Evolutionary conservation across 345 rosid species (phyloP), one percentile per base, ranked within the genome.

Genomic region (Noccaea caerulescens): DNA sequence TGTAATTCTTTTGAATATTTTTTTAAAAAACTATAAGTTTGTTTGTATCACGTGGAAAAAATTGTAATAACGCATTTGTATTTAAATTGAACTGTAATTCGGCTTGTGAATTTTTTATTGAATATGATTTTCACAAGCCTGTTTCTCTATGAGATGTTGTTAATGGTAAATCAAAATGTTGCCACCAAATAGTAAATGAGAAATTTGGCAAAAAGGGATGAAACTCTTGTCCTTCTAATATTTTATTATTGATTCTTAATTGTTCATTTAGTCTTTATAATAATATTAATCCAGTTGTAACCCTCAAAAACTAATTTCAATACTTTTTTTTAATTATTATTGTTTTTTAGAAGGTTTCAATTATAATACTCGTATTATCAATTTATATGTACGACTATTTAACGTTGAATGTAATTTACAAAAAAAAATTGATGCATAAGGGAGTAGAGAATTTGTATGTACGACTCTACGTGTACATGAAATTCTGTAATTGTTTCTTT

Each of bases 351-450:
- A 16, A 16, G 18, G 18, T 16, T 16, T 16, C 1, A 16, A 16
- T 16, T 16, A 16, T 16, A 16, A 16, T 16, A 16, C 18, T 16
- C 1, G 18, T 16, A 16, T 16, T 16, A 16, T 16, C 18, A 16
- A 16, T 16, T 16, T 16, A 16, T 16, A 16, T 16, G 18, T 16
- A 16, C 18, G 18, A 16, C 18, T 16, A 16, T 16, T 16, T 16
- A 72, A 45, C 43, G 42, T 54, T 44, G 4, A 72, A 63, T 72
- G 70, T 55, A 32, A 55, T 72, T 72, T 72, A 63, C 76, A 72
- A 44, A 45, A 68, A 10, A 43, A 20, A 58, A 16, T 14, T 56
- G 58, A 64, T 47, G 37, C 23, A 56, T 8, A 47, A 37, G 41
- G 44, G 59, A 47, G 18, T 42, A 47, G 27, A 47, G 12, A 54